Conservation (phyloP, 345 rosid species). For the Cardamine chenopodiifolia region DNA sequence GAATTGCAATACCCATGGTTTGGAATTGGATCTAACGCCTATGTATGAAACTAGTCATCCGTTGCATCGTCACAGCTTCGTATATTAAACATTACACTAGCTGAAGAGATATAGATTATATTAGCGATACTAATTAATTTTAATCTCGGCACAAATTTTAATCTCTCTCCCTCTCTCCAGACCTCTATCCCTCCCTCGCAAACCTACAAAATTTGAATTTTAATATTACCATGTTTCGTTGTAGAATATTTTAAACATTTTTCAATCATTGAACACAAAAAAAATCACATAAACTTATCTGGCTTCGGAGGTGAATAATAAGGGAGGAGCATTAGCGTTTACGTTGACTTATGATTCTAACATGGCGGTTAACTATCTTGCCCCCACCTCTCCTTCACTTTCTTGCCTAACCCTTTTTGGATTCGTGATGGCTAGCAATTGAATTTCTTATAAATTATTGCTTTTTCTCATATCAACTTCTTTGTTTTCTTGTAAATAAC, state of each 20-base stretch:
- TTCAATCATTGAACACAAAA: background rate
- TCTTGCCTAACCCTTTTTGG: constrained; percentile 16
- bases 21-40: background rate
- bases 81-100: background rate
- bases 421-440: constrained; percentile 30
- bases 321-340: background rate
- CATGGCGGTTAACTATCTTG: constrained; percentile 12
- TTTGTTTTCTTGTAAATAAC: constrained; percentile 19
- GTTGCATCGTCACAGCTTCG: constrained; percentile 1
- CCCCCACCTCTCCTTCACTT: constrained; percentile 32
- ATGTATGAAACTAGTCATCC: background rate
- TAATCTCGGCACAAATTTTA: background rate
- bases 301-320: background rate
- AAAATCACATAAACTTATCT: background rate
- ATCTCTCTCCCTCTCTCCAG: background rate
- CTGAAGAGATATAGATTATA: background rate
- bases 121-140: background rate
- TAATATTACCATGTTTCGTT: background rate
- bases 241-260: background rate
- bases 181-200: background rate
- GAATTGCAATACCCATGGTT: background rate
- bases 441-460: background rate
- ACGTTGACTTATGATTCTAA: constrained; percentile 26
- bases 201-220: background rate
- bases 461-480: background rate